These are phyloP conservation scores for Colletotrichum eleusines DNA, from an alignment of 2,329 filamentous ascomycete genomes.

Conservation along the genomic window DNA sequence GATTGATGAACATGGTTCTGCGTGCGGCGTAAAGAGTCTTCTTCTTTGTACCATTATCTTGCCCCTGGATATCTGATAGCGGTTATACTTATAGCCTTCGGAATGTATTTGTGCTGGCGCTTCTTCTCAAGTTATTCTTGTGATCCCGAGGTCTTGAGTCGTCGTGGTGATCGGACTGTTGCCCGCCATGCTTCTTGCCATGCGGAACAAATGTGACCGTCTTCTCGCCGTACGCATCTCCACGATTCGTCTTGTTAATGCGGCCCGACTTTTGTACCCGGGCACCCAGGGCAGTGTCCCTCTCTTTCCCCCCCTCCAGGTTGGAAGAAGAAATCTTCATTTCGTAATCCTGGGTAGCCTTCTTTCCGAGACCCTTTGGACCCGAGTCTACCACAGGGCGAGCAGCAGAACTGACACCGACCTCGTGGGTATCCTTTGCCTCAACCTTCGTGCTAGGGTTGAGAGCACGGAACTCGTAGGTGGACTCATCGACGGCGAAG, in stretches of 20 bases:
- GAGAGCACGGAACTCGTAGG: slow-evolving; percentile 85
- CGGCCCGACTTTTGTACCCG: slow-evolving; percentile 65
- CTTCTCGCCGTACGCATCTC: slow-evolving; percentile 71
- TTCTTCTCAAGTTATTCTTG: slow-evolving; percentile 67
- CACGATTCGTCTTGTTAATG: slow-evolving; percentile 56
- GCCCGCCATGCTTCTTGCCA: slow-evolving; percentile 56
- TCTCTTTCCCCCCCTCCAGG: slow-evolving; percentile 69
- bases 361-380: slow-evolving; percentile 35
- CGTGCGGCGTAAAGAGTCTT: slow-evolving; percentile 27
- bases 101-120: slow-evolving; percentile 82
- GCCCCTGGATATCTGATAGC: slow-evolving; percentile 44
- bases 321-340: slow-evolving; percentile 79
- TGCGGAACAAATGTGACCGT: slow-evolving; percentile 80
- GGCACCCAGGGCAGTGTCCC: slow-evolving; percentile 69
- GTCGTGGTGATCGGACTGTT: slow-evolving; percentile 44
- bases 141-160: slow-evolving; percentile 47
- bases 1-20: slow-evolving; percentile 24
- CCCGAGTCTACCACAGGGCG: slow-evolving; percentile 20
- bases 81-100: slow-evolving; percentile 66
- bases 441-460: slow-evolving; percentile 81
- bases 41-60: slow-evolving; percentile 37
- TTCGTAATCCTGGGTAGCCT: slow-evolving; percentile 24
- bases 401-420: slow-evolving; percentile 36
- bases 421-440: slow-evolving; percentile 41
- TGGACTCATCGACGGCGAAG: slow-evolving; percentile 91